A percentile compares a stretch with the other conserved stretches of the same genome.
phyloP scores from a whole-genome alignment of 495 filamentous ascomycete genomes.

The Apodospora peruviana region DNA sequence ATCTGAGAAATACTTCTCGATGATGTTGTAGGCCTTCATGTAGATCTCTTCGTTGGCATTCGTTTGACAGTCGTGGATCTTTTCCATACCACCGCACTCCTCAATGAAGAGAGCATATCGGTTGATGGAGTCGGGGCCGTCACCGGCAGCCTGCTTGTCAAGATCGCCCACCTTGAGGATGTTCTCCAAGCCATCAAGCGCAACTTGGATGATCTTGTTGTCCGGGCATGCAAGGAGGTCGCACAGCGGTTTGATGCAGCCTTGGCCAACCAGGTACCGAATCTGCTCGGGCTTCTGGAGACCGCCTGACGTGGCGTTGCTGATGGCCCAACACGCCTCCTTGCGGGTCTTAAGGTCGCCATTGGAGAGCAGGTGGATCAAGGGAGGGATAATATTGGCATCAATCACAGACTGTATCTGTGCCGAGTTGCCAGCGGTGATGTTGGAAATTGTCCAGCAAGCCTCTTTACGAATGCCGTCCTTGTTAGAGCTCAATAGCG shows the following conservation, averaged over 20 bases:
- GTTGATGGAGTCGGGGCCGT: constrained; percentile 78
- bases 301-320: constrained; percentile 95
- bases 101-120: constrained; percentile 97
- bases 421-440: constrained; percentile 94
- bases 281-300: constrained; percentile 99
- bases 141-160: constrained; percentile 82
- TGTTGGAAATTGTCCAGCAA: constrained; percentile 99
- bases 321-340: constrained; percentile 99
- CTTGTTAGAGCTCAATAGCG: constrained; percentile 91
- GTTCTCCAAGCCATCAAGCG: constrained; percentile 96
- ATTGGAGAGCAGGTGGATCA: constrained; percentile 92
- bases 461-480: constrained; percentile 99
- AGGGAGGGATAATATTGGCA: constrained; percentile 89
- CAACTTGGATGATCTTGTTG: constrained; percentile 99
- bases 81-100: constrained; percentile 98
- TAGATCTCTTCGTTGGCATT: constrained; percentile 99
- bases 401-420: constrained; percentile 98
- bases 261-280: constrained; percentile 83
- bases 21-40: constrained; percentile 99
- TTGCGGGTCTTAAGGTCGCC: constrained; percentile 99
- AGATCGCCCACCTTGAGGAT: constrained; percentile 99
- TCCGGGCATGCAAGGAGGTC: constrained; percentile 95
- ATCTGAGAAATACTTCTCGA: constrained; percentile 99
- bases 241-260: constrained; percentile 96
- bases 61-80: constrained; percentile 99